phyloP scores from a whole-genome alignment of 768 basidiomycete genomes.

The Baorangia bicolor region DNA sequence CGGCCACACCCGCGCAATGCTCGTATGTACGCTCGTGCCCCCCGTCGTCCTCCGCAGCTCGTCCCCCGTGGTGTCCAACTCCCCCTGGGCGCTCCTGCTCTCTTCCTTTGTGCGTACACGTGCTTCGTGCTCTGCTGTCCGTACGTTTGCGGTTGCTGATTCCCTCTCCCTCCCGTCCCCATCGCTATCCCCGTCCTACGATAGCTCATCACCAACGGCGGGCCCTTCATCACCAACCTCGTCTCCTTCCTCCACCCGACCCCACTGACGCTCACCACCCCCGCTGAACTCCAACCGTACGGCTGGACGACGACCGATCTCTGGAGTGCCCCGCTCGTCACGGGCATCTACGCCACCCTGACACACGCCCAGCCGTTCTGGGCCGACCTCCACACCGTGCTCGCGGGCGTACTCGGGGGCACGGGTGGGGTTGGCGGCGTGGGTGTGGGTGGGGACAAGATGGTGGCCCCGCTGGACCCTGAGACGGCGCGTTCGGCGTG shows the following conservation, averaged over 20 bases:
- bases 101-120: constrained; percentile 59
- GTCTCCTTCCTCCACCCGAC: constrained; percentile 76
- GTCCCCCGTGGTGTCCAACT: constrained; percentile 50
- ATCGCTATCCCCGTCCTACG: neutral
- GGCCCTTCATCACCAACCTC: constrained; percentile 76
- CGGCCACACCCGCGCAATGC: constrained; percentile 73
- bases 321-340: constrained; percentile 81
- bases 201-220: constrained; percentile 72
- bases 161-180: neutral
- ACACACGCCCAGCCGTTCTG: constrained; percentile 89
- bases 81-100: constrained; percentile 76
- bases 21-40: constrained; percentile 77
- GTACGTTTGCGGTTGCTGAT: neutral
- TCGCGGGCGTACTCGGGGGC: constrained; percentile 46
- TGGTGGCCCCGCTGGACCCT: constrained; percentile 54
- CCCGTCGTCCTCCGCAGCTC: constrained; percentile 58
- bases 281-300: constrained; percentile 74
- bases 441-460: constrained; percentile 12
- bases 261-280: constrained; percentile 65
- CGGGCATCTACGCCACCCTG: constrained; percentile 75
- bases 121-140: neutral
- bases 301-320: constrained; percentile 87
- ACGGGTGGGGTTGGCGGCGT: constrained; percentile 8
- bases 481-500: constrained; percentile 72
- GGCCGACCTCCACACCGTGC: constrained; percentile 54